phyloP scores from a whole-genome alignment of 1,139 yeast species.

The Nakaseomyces bracarensis region DNA sequence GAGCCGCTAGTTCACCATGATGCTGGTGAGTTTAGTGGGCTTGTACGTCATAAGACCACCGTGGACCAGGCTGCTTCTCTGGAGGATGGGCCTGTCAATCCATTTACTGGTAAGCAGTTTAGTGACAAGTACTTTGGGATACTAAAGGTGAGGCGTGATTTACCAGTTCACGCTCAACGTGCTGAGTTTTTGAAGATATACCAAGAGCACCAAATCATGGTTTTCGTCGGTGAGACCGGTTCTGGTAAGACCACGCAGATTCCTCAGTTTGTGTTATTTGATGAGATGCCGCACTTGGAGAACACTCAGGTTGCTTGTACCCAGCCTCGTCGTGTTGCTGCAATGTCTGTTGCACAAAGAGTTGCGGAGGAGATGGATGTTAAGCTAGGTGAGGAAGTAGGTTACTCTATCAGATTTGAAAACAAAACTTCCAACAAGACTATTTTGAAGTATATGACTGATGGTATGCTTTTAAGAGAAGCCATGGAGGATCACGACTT shows the following conservation, averaged over 20 bases:
- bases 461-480: conserved; percentile 95
- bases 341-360: conserved; percentile 94
- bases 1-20: conserved; percentile 35
- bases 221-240: conserved; percentile 97
- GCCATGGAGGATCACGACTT: conserved; percentile 94
- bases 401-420: conserved; percentile 88
- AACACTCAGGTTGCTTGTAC: conserved; percentile 91
- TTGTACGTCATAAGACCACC: conserved; percentile 61
- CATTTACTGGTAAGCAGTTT: conserved; percentile 65
- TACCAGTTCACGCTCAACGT: conserved; percentile 93
- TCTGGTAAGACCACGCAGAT: conserved; percentile 97
- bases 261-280: conserved; percentile 90
- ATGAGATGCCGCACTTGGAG: conserved; percentile 75
- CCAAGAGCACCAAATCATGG: conserved; percentile 89
- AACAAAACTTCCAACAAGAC: conserved; percentile 77
- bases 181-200: conserved; percentile 76
- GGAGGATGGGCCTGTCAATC: conserved; percentile 60
- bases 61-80: conserved; percentile 57
- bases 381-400: conserved; percentile 81
- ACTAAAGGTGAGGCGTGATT: conserved; percentile 65
- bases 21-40: conserved; percentile 48
- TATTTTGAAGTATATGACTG: conserved; percentile 91
- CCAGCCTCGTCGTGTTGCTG: conserved; percentile 96
- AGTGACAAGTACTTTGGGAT: conserved; percentile 66
- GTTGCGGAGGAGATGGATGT: conserved; percentile 97